Conservation (phyloP, 1,284 basidiomycete genomes). For the Fomitopsis schrenkii region DNA sequence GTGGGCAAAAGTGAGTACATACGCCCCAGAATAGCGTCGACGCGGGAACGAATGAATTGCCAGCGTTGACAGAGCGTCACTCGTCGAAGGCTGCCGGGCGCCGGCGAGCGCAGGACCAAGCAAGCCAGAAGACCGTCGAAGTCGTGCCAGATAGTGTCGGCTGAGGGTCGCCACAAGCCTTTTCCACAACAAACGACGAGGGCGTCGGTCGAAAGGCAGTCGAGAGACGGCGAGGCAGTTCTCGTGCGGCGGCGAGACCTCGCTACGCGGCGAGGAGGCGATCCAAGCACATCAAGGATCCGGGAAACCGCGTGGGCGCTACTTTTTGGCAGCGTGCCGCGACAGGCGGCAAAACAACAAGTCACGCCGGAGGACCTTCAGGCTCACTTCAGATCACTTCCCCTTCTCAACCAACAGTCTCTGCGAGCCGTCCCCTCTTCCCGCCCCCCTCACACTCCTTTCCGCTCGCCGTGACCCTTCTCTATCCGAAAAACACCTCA, state of each 20-base stretch:
- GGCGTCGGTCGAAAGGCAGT: not conserved
- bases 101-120: not conserved
- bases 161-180: not conserved
- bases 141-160: not conserved
- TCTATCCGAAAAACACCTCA: not conserved
- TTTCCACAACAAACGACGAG: not conserved
- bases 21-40: too few relatives aligned
- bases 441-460: constrained; percentile 7
- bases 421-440: not conserved
- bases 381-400: not conserved
- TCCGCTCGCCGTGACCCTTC: not conserved
- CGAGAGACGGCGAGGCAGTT: constrained; percentile 2
- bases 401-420: constrained; percentile 6
- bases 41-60: too few relatives aligned
- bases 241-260: constrained; percentile 4
- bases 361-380: not conserved
- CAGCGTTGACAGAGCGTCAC: too few relatives aligned
- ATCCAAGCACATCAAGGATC: not conserved
- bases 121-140: not conserved
- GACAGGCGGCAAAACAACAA: constrained; percentile 3
- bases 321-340: not conserved
- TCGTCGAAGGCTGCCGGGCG: not conserved
- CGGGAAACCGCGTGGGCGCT: constrained; percentile 1
- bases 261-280: not conserved
- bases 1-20: too few relatives aligned